Evolutionary conservation across 2,329 filamentous ascomycete genomes (phyloP).

Genomic region (Trichoderma endophyticum): DNA sequence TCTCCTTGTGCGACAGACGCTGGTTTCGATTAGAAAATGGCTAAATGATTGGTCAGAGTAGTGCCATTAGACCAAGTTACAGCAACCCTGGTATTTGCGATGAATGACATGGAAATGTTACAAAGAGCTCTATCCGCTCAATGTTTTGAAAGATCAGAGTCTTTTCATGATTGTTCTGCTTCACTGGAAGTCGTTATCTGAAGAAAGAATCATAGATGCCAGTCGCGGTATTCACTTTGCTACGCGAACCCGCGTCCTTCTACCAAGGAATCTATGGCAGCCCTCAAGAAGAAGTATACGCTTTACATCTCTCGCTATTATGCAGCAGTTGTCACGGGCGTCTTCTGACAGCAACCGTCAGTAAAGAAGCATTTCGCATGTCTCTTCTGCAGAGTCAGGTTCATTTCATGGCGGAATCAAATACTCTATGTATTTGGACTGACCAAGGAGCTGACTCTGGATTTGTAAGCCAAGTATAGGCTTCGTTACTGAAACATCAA

Average conservation of each 20-base stretch:
- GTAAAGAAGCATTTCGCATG: background rate
- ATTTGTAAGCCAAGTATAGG: background rate
- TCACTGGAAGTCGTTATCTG: background rate
- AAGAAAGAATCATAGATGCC: background rate
- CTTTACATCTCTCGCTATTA: background rate
- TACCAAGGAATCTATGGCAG: accelerated
- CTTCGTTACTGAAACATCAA: too few species aligned
- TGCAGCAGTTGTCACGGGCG: background rate
- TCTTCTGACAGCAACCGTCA: background rate
- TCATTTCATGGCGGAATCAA: background rate
- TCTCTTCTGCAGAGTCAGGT: background rate
- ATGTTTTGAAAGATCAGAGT: background rate
- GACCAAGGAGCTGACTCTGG: background rate
- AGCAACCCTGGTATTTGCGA: background rate
- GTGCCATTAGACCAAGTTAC: background rate
- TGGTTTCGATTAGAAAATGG: background rate
- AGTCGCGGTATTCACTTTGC: background rate
- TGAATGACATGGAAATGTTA: background rate
- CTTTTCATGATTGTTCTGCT: background rate
- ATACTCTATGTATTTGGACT: background rate
- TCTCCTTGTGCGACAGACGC: background rate
- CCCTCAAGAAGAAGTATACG: background rate
- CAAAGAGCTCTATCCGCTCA: background rate
- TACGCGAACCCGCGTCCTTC: background rate
- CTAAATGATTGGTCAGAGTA: background rate